phyloP scores from a whole-genome alignment of 2,329 filamentous ascomycete species.

The Venturia aucupariae region DNA sequence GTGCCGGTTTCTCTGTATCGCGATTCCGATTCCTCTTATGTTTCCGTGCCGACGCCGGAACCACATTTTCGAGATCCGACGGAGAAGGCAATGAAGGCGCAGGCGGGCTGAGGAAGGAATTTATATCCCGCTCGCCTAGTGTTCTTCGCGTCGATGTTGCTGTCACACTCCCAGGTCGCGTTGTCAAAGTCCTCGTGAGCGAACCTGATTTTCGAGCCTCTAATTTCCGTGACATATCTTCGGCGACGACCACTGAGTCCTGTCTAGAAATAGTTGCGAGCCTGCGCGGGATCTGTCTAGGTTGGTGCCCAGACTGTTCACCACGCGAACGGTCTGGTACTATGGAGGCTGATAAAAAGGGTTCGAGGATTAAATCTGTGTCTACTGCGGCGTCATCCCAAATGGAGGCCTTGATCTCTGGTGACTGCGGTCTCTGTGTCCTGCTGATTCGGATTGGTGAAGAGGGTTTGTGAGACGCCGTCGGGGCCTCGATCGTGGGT shows the following conservation, averaged over 20 bases:
- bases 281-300: background rate
- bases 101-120: slow-evolving; percentile 2
- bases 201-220: background rate
- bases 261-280: background rate
- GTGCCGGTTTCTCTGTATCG: background rate
- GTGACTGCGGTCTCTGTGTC: background rate
- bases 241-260: slow-evolving; percentile 2
- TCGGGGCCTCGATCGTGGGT: background rate
- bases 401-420: background rate
- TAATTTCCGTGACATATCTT: background rate
- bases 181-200: background rate
- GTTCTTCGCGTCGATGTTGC: background rate
- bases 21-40: background rate
- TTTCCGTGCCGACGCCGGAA: background rate
- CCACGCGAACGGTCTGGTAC: slow-evolving; percentile 1
- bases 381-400: background rate
- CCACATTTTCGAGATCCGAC: background rate
- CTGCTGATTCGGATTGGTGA: background rate
- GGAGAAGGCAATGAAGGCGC: background rate
- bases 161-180: background rate
- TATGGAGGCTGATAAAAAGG: background rate
- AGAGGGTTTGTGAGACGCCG: background rate
- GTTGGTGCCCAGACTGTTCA: background rate
- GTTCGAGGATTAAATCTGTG: background rate
- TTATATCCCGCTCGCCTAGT: background rate